Evolutionary conservation across 345 rosid genomes (phyloP).

Genomic region (Hibiscus syriacus): DNA sequence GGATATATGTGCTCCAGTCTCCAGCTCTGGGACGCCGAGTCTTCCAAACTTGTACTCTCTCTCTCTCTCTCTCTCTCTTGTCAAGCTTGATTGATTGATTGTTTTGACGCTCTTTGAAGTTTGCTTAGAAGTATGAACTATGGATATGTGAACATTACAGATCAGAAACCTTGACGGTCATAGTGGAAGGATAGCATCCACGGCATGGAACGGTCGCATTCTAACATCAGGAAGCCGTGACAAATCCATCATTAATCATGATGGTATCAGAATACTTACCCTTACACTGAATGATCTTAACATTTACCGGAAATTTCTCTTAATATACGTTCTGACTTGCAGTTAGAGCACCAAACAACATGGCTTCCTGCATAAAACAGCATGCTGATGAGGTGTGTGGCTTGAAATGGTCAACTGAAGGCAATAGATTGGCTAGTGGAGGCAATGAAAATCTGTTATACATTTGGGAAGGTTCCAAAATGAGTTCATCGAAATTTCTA

Average conservation of each 20-base stretch:
- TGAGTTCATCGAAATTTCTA: slow-evolving; percentile 38
- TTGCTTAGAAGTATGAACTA: not conserved
- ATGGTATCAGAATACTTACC: slow-evolving; percentile 23
- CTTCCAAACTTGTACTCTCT: slow-evolving; percentile 35
- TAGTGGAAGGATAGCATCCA: slow-evolving; percentile 22
- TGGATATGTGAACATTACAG: slow-evolving; percentile 11
- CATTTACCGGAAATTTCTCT: not conserved
- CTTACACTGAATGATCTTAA: not conserved
- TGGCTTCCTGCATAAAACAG: slow-evolving; percentile 20
- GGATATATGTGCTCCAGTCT: slow-evolving; percentile 31
- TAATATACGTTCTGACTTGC: not conserved
- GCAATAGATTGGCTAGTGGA: slow-evolving; percentile 48
- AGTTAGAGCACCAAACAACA: slow-evolving; percentile 30
- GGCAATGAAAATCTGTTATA: slow-evolving; percentile 39
- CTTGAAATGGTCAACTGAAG: slow-evolving; percentile 39
- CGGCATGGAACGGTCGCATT: slow-evolving; percentile 34
- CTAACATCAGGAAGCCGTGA: slow-evolving; percentile 44
- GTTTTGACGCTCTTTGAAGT: not conserved
- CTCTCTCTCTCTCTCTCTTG: not conserved
- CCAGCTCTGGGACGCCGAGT: slow-evolving; percentile 40
- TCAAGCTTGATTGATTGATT: not conserved
- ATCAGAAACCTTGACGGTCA: slow-evolving; percentile 34
- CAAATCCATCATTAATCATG: slow-evolving; percentile 38
- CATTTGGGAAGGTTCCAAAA: slow-evolving; percentile 43
- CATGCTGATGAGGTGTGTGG: slow-evolving; percentile 43